Conservation (phyloP, 2,329 filamentous ascomycete genomes). For the Sclerotinia minor region DNA sequence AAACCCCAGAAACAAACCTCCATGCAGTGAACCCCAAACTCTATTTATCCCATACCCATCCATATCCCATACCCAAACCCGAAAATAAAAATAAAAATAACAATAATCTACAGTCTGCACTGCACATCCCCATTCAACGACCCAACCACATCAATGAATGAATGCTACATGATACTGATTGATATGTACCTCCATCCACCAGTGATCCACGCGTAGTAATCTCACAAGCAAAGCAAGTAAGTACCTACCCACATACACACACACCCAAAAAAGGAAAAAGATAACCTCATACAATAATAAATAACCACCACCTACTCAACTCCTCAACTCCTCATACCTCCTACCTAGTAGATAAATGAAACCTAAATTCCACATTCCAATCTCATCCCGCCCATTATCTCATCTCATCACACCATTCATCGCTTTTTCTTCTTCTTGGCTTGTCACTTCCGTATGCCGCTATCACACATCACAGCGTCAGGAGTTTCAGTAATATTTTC, state of each 20-base stretch:
- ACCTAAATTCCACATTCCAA: not conserved
- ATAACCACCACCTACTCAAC: no score
- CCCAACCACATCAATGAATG: not conserved
- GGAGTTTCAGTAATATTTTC: not conserved
- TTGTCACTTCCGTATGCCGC: conserved; percentile 11
- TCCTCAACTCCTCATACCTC: no score
- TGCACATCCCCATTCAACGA: not conserved
- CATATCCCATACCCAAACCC: no score
- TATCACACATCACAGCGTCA: conserved; percentile 20
- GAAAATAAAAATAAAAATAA: no score
- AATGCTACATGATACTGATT: no score
- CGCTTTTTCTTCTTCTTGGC: not conserved
- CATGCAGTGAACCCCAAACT: not conserved
- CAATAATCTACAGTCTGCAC: no score
- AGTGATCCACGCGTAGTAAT: no score
- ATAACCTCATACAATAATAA: no score
- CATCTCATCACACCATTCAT: not conserved
- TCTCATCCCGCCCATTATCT: not conserved
- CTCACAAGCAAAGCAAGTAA: not conserved
- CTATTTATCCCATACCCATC: not conserved
- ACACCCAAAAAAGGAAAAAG: not conserved
- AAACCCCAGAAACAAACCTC: not conserved
- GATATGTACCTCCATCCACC: no score
- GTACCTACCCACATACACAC: no score
- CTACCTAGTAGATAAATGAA: conserved; percentile 7